phyloP scores from a whole-genome alignment of 768 basidiomycete species.

The Dacryopinax primogenitus region DNA sequence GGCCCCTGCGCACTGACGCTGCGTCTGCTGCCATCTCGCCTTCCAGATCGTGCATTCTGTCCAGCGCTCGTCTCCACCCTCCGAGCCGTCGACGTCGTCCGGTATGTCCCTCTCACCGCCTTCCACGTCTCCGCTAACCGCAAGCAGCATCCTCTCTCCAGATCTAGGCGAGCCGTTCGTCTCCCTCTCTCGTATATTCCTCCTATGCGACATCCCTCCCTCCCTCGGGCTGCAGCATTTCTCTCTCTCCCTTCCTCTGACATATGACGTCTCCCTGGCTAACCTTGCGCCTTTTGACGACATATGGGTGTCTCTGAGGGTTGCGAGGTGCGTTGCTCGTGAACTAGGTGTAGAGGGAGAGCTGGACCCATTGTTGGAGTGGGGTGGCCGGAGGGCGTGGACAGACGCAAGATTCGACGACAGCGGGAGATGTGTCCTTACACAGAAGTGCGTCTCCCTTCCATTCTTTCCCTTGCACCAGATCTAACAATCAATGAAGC shows the following conservation, averaged over 20 bases:
- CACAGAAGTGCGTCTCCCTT: background rate
- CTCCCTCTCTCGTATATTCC: slow-evolving; percentile 5
- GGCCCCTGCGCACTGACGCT: background rate
- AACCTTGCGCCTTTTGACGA: slow-evolving; percentile 4
- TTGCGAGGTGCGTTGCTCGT: background rate
- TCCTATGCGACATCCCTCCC: background rate
- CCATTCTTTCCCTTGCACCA: background rate
- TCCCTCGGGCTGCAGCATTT: background rate
- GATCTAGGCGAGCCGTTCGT: slow-evolving; percentile 1
- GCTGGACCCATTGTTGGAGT: background rate
- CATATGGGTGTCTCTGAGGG: background rate
- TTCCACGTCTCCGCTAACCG: background rate
- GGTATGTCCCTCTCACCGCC: background rate
- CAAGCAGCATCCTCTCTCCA: background rate
- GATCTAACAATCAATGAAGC: background rate
- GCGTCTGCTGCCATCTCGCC: background rate
- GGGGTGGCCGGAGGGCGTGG: background rate
- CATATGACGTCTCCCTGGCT: background rate
- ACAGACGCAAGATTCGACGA: background rate
- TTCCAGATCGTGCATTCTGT: background rate
- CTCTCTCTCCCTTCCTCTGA: background rate
- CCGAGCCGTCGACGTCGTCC: background rate
- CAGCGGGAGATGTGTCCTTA: background rate
- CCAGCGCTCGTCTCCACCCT: background rate
- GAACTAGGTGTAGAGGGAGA: background rate